Conservation (phyloP, 768 basidiomycete species). For the Tulasnella sp. region DNA sequence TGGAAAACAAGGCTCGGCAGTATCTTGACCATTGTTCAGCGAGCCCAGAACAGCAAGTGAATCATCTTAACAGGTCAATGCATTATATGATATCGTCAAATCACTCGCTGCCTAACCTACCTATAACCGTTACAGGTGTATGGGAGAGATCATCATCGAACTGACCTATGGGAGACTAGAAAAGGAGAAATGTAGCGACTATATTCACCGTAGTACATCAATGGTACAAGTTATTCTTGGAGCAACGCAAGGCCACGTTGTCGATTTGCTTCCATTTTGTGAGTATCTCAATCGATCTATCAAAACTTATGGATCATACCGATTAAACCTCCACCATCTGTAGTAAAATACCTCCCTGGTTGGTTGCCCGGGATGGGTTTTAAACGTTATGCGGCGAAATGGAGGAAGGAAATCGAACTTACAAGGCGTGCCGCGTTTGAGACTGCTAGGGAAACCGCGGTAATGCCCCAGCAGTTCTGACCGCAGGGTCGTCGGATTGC, state of each 20-base stretch:
- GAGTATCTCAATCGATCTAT: not conserved
- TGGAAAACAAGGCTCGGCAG: not conserved
- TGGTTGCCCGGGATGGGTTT: constrained; percentile 16
- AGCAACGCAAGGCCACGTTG: not conserved
- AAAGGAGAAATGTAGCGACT: not conserved
- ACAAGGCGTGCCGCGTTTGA: too few relatives aligned
- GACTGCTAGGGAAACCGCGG: not conserved
- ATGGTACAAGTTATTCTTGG: not conserved
- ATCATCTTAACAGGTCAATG: not conserved
- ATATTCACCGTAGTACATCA: not conserved
- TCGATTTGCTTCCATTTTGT: constrained; percentile 3
- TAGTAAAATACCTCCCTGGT: constrained; percentile 10
- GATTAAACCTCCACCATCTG: not conserved
- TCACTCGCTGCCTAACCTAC: too few relatives aligned
- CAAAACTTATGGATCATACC: not conserved
- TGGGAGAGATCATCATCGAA: not conserved
- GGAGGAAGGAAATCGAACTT: not conserved
- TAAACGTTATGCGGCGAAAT: not conserved
- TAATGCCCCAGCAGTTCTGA: not conserved
- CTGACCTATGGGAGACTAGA: not conserved
- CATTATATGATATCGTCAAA: too few relatives aligned
- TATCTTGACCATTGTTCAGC: not conserved
- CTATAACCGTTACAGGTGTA: not conserved
- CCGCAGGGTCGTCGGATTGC: too few relatives aligned
- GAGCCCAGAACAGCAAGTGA: not conserved